Conservation (phyloP, 2,329 filamentous ascomycete genomes). For the Fusarium brachygibbosum region DNA sequence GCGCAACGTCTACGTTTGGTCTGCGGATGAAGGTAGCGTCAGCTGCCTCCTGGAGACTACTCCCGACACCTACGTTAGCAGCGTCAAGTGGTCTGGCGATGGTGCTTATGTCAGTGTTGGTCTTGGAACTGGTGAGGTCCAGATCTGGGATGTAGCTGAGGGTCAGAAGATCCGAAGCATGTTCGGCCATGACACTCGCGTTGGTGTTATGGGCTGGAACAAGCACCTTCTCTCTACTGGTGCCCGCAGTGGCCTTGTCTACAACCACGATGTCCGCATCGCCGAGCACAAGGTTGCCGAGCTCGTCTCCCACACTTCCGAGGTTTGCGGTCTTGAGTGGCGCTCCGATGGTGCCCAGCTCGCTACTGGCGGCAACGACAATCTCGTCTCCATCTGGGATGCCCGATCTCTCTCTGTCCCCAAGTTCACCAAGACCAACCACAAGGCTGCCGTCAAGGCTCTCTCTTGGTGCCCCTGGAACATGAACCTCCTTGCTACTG, state of each 20-base stretch:
- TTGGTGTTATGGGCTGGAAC: constrained; percentile 99
- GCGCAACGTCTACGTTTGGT: constrained; percentile 98
- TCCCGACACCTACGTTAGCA: constrained; percentile 95
- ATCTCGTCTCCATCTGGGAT: constrained; percentile 99
- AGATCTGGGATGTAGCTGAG: constrained; percentile 99
- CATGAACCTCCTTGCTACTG: constrained; percentile 94
- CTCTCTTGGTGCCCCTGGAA: constrained; percentile 99
- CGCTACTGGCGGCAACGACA: constrained; percentile 98
- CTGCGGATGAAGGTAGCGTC: constrained; percentile 91
- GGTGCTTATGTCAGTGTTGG: constrained; percentile 97
- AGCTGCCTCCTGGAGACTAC: constrained; percentile 89
- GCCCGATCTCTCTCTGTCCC: constrained; percentile 91
- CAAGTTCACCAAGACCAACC: constrained; percentile 99
- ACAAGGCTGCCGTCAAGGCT: constrained; percentile 98
- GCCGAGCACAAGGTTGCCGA: constrained; percentile 98
- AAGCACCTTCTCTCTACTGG: constrained; percentile 98
- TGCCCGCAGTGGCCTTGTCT: constrained; percentile 93
- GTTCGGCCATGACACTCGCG: constrained; percentile 96
- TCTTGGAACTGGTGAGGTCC: constrained; percentile 93
- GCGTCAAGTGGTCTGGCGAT: constrained; percentile 98
- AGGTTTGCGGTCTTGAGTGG: constrained; percentile 99
- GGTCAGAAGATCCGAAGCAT: constrained; percentile 96
- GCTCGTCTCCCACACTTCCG: constrained; percentile 95
- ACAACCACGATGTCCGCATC: constrained; percentile 98
- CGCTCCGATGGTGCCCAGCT: constrained; percentile 95